Base-by-base conservation (phyloP, 2,329 filamentous ascomycete genomes). In the Paradendryphiella salina region DNA sequence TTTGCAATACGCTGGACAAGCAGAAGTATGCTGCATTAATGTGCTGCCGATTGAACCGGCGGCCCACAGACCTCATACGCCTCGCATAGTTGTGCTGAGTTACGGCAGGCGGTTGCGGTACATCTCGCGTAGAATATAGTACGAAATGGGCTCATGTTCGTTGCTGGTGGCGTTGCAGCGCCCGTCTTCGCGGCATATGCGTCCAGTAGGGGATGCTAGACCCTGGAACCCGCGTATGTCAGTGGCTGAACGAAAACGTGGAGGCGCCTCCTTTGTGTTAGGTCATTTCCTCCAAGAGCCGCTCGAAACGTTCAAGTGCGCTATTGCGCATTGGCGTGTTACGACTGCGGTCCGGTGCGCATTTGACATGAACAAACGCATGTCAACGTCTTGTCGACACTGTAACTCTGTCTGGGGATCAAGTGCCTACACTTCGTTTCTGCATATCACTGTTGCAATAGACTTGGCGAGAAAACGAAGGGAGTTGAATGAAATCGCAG, bases 151-250 rank as follows among this genome's bases (percentile, higher is more conserved):
- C 53, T 57, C 54, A 52, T 56, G 51, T 48, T 54, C 23, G 31
- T 33, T 21, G 37, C 46, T 28, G 15, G 37, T 17, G 26, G 14
- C 17, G 37, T 44, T 43, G 38, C 42, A 42, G 40, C 51, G 50
- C 46, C 41, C 46, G 47, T 28, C 29, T 32, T 41, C 33, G 46
- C 33, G 41, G 46, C 26, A 28, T 26, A 51, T 46, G 52, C 29
- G 40, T 50, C 46, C 45, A 35, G 29, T 47, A 49, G 38, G 40
- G 37, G 46, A 40, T 34, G 9, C 23, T 13, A 28, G 32, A 48
- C 38, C 44, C 32, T 47, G 90, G 89, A 85, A 76, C 74, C 80
- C 60, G 81, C 79, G 65, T 78, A 93, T 34, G 76, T 79, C 56
- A 79, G 85, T 63, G 51, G 56, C 53, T 55, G 48, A 54, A 41